Evolutionary conservation across 2,329 filamentous ascomycete genomes (phyloP), one percentile per base, ranked within the genome.

Genomic region (Onygenales sp.): DNA sequence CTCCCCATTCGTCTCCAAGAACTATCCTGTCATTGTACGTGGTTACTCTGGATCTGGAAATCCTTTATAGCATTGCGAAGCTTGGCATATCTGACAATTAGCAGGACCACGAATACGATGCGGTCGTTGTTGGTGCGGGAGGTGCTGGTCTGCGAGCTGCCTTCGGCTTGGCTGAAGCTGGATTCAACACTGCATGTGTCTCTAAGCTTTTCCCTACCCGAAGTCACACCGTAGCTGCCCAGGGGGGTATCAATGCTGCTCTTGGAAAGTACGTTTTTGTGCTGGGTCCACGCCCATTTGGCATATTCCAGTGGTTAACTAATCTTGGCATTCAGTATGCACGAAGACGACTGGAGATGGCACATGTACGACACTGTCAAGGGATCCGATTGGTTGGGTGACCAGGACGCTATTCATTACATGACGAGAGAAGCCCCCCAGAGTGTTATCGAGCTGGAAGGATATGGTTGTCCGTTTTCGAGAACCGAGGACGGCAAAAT

Each of bases 41-140:
- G 17, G 17, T 61, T 39, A 51, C 9, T 10, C n/a, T 41, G 47
- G 45, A 10, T 33, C 10, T 21, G 7, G 13, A 10, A 27, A 21
- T 11, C 13, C 5, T 36, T 14, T 31, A 35, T 50, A 11, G 47
- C 33, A 9, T 48, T 5, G 17, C 8, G 21, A 51, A 32, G 8
- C 14, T 11, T 13, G 17, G n/a, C 31, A 11, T 49, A 8, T 43
- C 52, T 57, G 46, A 52, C 49, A 36, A 47, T 52, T 14, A 52
- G 32, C 67, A 90, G 84, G 93, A 97, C 72, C 93, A 98, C 76
- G 90, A 97, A 76, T 97, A 96, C 75, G 93, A 97, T 86, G 92
- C 92, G 58, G 80, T 98, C 64, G 93, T 98, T 57, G 89, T 79
- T 52, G 77, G 77, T 64, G 82, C 82, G 57, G 82, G 82, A 57